phyloP scores from a whole-genome alignment of 2,329 filamentous ascomycete species.

The Aphanocladium album region DNA sequence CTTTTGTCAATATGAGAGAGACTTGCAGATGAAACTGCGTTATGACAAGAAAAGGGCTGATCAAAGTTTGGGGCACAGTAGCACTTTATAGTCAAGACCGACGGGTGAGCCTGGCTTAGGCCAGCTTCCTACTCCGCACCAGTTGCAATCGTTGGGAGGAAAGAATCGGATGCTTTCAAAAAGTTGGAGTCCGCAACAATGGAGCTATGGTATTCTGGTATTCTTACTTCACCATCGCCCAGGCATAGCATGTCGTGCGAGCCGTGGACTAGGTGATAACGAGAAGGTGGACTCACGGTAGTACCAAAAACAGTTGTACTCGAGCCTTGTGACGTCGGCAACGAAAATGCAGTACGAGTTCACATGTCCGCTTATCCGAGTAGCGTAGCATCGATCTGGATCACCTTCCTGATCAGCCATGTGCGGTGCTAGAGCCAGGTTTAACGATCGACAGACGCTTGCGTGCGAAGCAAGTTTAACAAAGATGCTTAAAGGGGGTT shows the following conservation, averaged over 20 bases:
- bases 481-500: not conserved
- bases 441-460: not conserved
- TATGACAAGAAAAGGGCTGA: too few species aligned
- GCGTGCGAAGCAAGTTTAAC: not conserved
- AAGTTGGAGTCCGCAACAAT: too few species aligned
- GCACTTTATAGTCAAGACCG: not conserved
- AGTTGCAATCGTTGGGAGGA: too few species aligned
- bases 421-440: not conserved
- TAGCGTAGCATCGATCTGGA: not conserved
- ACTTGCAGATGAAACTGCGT: not conserved
- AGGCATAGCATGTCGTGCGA: too few species aligned
- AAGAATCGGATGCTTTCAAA: too few species aligned
- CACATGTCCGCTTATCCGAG: not conserved
- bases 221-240: too few species aligned
- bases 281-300: not conserved
- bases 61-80: not conserved
- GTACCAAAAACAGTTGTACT: not conserved
- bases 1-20: not conserved
- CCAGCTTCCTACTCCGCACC: too few species aligned
- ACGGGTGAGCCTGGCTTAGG: too few species aligned
- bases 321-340: not conserved
- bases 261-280: not conserved
- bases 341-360: not conserved
- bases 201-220: too few species aligned
- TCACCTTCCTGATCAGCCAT: not conserved